Evolutionary conservation across 306 rosid genomes (phyloP).

Genomic region (Prinsepia uniflora): DNA sequence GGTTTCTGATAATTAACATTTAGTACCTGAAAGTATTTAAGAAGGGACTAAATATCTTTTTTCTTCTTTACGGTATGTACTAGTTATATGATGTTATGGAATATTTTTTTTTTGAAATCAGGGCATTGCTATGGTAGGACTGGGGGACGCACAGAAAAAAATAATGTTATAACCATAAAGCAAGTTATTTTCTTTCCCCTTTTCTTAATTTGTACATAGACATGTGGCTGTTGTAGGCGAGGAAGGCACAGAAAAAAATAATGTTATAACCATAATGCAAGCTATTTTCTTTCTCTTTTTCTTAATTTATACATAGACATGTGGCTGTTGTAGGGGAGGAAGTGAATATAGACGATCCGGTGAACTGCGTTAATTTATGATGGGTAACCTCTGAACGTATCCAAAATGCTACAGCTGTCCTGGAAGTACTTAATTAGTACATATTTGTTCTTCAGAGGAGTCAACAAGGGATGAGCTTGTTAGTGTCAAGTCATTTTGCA

Average conservation of each 20-base stretch:
- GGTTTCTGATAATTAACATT: background rate
- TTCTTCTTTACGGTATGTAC: background rate
- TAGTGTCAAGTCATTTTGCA: background rate
- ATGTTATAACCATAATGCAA: background rate
- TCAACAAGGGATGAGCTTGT: background rate
- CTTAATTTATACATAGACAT: background rate
- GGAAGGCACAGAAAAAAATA: background rate
- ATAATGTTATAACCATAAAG: background rate
- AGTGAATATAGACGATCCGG: background rate
- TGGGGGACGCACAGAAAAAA: background rate
- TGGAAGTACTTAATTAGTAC: background rate
- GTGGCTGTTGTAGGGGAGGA: background rate
- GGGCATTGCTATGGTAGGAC: background rate
- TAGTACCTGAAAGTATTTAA: background rate
- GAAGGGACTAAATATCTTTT: background rate
- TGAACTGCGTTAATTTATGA: background rate
- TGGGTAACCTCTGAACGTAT: background rate
- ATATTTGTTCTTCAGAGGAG: background rate
- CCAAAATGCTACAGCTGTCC: background rate
- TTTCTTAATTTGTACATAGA: background rate
- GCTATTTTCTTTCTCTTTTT: background rate
- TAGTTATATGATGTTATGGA: background rate
- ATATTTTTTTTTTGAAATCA: background rate
- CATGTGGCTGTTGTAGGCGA: background rate
- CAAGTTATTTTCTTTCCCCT: background rate